Evolutionary conservation across 768 basidiomycete genomes (phyloP), one percentile per base, ranked within the genome.

Genomic region (Pulveroboletus ravenelii): DNA sequence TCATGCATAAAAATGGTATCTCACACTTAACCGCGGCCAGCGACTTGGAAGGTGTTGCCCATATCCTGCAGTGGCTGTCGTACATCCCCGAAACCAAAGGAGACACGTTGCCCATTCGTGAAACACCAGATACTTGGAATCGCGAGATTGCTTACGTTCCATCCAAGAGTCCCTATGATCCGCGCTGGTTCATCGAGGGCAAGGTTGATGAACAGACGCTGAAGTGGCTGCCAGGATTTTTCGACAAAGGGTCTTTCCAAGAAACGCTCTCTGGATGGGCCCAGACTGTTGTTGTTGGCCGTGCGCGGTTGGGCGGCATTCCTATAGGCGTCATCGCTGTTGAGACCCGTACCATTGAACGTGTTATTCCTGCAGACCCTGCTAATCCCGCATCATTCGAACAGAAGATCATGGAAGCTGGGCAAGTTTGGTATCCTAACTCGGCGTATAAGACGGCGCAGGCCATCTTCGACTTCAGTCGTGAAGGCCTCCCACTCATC

Each of bases 1-100:
- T 99, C 76, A 98, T 99, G 96, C 89, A 93, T 82, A 97, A 97
- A 82, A 99, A 99, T 65, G 96, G 96, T 71, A 90, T 98, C 48
- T 96, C 95, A 5, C 96, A 99, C 67, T 74, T 98, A 51, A 94
- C 92, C 4, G 94, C 96, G 31, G 82, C 82, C 61, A 97, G 93
- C 66, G 96, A 99, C 66, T 74, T 99, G 31, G 91, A 98, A 69
- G 96, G 96, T 51, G 93, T 94, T 14, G 85, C 86, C 23, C 88
- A 93, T 52, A 97, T 98, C 58, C 74, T 97, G 40, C 82, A 93
- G 58, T 99, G 96, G 93, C 67, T 99, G 52, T 89, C 93, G 9
- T 99, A 93, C 67, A 79, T 98, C 2, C 95, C 96, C 10, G 88
- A 87, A 62, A 73, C 75, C 59, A 92, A 87, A 65, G 86, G 86